Conservation (phyloP, 768 basidiomycete species). For the Psilocybe cyanescens region DNA sequence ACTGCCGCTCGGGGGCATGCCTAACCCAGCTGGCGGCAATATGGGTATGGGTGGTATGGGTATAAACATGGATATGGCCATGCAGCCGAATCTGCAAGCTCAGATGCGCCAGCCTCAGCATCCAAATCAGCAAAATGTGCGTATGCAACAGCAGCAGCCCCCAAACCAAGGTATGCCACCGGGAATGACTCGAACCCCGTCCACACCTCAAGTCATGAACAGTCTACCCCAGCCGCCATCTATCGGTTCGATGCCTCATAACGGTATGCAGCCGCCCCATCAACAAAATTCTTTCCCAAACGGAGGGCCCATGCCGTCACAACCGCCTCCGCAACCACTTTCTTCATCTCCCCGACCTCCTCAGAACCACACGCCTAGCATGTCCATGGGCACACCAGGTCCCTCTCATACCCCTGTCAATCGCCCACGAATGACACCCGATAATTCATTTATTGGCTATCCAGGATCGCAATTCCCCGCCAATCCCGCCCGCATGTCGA, state of each 20-base stretch:
- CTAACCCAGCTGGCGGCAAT: constrained; percentile 32
- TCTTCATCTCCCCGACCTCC: constrained; percentile 47
- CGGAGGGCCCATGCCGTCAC: constrained; percentile 37
- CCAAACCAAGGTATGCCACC: constrained; percentile 43
- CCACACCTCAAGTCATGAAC: constrained; percentile 51
- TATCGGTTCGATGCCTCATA: constrained; percentile 29
- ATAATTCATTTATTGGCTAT: constrained; percentile 50
- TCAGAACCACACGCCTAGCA: constrained; percentile 44
- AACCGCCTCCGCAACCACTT: constrained; percentile 40
- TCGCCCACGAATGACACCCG: constrained; percentile 49
- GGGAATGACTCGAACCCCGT: constrained; percentile 44
- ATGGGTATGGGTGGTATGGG: constrained; percentile 24
- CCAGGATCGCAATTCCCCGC: constrained; percentile 36
- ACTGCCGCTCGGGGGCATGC: constrained; percentile 40
- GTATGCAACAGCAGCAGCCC: constrained; percentile 37
- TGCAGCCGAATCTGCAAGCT: constrained; percentile 42
- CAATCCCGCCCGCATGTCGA: constrained; percentile 21
- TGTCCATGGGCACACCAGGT: constrained; percentile 39
- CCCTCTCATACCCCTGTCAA: constrained; percentile 43
- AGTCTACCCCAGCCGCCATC: constrained; percentile 42
- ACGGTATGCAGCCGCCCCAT: constrained; percentile 38
- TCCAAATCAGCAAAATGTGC: constrained; percentile 35
- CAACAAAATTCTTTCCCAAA: constrained; percentile 42
- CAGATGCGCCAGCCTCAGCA: constrained; percentile 36
- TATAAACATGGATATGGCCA: constrained; percentile 48